Conservation (phyloP, 345 rosid species). For the Mangifera indica region DNA sequence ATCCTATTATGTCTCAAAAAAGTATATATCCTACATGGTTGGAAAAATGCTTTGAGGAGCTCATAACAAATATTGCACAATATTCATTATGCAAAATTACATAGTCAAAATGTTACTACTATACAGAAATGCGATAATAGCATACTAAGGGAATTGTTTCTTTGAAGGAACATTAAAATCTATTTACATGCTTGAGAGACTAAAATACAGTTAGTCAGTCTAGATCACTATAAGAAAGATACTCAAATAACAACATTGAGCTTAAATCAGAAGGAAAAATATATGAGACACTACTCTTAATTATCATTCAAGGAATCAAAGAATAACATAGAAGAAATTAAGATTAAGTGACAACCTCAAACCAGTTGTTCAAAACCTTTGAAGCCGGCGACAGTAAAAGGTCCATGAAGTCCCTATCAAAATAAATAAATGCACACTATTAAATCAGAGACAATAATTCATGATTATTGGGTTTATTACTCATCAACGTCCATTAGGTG, state of each 20-base stretch:
- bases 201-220: not conserved
- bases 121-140: not conserved
- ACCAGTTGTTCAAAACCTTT: constrained; percentile 86
- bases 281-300: not conserved
- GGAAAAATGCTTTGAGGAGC: constrained; percentile 8
- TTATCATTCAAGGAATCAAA: not conserved
- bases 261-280: not conserved
- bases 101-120: not conserved
- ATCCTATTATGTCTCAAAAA: not conserved
- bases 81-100: not conserved
- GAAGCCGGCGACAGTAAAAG: constrained; percentile 81
- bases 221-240: not conserved
- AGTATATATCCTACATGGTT: not conserved
- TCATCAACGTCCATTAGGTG: not conserved
- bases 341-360: constrained; percentile 57
- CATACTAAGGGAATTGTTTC: not conserved
- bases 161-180: not conserved
- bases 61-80: not conserved
- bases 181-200: not conserved
- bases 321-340: not conserved
- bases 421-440: constrained; percentile 3
- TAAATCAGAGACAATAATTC: not conserved
- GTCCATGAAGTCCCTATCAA: constrained; percentile 76
- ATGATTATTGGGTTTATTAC: not conserved
- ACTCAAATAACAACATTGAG: not conserved